phyloP scores from a whole-genome alignment of 2,329 filamentous ascomycete genomes.

The Colletotrichum abscissum region DNA sequence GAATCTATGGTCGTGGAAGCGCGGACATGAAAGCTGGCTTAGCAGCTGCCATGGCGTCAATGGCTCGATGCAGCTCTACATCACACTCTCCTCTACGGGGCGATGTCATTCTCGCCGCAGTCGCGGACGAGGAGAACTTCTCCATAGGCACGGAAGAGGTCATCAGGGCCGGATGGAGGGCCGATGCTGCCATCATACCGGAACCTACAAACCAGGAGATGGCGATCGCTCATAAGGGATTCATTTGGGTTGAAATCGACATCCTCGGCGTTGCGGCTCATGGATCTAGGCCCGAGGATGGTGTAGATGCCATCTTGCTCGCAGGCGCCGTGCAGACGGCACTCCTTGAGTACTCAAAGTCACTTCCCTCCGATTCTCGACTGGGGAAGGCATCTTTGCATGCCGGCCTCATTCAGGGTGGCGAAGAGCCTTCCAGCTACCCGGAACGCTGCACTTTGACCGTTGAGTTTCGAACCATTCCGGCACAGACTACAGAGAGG shows the following conservation, averaged over 20 bases:
- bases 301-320: conserved; percentile 61
- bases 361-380: conserved; percentile 46
- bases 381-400: conserved; percentile 57
- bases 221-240: conserved; percentile 61
- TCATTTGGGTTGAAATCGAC: conserved; percentile 56
- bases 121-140: conserved; percentile 63
- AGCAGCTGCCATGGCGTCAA: conserved; percentile 56
- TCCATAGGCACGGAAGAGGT: conserved; percentile 64
- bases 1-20: conserved; percentile 57
- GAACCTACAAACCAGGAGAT: conserved; percentile 59
- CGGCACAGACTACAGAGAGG: conserved; percentile 51
- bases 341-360: conserved; percentile 54
- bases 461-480: conserved; percentile 60
- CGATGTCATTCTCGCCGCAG: conserved; percentile 63
- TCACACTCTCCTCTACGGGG: conserved; percentile 54
- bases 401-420: conserved; percentile 59
- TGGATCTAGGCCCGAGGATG: conserved; percentile 55
- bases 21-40: conserved; percentile 65
- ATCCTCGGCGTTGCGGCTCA: conserved; percentile 55
- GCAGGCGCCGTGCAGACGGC: conserved; percentile 59
- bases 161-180: conserved; percentile 61
- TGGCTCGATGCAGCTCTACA: conserved; percentile 40
- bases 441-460: conserved; percentile 59
- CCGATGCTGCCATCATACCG: conserved; percentile 61
- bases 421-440: conserved; percentile 64